Base-by-base conservation (phyloP, 176 grass and related monocot genomes). In the Dendrocalamus sinicus region DNA sequence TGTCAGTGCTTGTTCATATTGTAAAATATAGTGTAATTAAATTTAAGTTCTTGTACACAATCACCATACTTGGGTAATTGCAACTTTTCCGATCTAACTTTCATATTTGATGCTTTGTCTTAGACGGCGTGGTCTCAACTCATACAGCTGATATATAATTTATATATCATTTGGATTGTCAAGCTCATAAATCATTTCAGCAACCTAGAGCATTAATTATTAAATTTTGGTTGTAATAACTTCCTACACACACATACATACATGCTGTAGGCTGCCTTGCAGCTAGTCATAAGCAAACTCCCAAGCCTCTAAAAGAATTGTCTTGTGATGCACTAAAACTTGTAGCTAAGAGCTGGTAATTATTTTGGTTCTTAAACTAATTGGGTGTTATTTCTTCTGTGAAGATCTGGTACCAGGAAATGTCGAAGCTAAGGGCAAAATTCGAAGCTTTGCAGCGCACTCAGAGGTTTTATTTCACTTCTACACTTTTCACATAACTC, bases 401-500 rank as follows among this genome's bases (percentile, higher is more conserved):
- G 65, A 73, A 99, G 96, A 91, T 77, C 79, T 99, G 92, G 90
- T 94, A 94, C 60, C 90, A 92, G 50, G 96, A 99, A 80, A 96
- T 99, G 96, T 89, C 93, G n/a, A 99, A 92, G 73, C 90, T 96
- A 61, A 99, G 90, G 85, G 90, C 87, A 26, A 99, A 94, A 89
- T 96, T 92, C 1, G 93, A 99, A 64, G 81, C 86, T 81, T 86
- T 99, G 66, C 96, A 96, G 75, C 90, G 96, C 62, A 92, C 92
- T 68, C 94, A 99, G 80, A 99, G 93, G 96, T 98, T 70, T 26
- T 72, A 67, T 63, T 79, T 62, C 20, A 79, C 50, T 80, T 66
- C 46, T 40, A 16, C 47, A 81, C 12, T 4, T 46, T 43, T 45
- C 62, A 32, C 8, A 15, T 16, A 13, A 65, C 26, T 14, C 12